Conservation (phyloP, 805 yeast genomes). For the Nakazawaea ambrosiae region DNA sequence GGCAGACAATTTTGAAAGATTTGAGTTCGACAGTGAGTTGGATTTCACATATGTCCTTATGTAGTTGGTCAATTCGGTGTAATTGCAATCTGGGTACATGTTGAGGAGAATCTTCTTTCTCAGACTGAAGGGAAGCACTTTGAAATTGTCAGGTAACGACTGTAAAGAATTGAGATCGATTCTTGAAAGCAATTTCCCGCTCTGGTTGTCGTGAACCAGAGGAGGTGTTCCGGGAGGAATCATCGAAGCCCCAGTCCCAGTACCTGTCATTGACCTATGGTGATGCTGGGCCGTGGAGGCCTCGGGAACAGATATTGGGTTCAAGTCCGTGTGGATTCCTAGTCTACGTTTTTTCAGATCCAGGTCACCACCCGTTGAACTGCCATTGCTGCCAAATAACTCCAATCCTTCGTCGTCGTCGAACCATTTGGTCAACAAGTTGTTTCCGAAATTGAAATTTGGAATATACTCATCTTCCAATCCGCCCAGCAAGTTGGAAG, state of each 20-base stretch:
- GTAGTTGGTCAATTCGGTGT: slow-evolving; percentile 23
- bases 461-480: slow-evolving; percentile 76
- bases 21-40: neutral
- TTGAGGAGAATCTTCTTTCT: slow-evolving; percentile 36
- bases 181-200: neutral
- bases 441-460: slow-evolving; percentile 51
- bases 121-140: slow-evolving; percentile 53
- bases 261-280: too few relatives aligned
- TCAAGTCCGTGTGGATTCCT: slow-evolving; percentile 6
- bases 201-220: neutral
- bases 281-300: neutral
- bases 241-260: neutral
- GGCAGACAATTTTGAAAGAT: slow-evolving; percentile 1
- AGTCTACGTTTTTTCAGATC: slow-evolving; percentile 2
- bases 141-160: slow-evolving; percentile 43
- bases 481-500: slow-evolving; percentile 27
- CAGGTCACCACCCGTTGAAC: neutral
- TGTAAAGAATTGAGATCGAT: slow-evolving; percentile 7
- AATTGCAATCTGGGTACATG: slow-evolving; percentile 28
- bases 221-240: too few relatives aligned
- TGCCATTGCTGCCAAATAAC: neutral
- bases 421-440: slow-evolving; percentile 42
- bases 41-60: slow-evolving; percentile 11
- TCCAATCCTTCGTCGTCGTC: slow-evolving; percentile 12
- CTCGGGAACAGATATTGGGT: slow-evolving; percentile 7